Evolutionary conservation across 495 filamentous ascomycete species (phyloP), one percentile per base, ranked within the genome.

Genomic region (Neurospora cerealis): DNA sequence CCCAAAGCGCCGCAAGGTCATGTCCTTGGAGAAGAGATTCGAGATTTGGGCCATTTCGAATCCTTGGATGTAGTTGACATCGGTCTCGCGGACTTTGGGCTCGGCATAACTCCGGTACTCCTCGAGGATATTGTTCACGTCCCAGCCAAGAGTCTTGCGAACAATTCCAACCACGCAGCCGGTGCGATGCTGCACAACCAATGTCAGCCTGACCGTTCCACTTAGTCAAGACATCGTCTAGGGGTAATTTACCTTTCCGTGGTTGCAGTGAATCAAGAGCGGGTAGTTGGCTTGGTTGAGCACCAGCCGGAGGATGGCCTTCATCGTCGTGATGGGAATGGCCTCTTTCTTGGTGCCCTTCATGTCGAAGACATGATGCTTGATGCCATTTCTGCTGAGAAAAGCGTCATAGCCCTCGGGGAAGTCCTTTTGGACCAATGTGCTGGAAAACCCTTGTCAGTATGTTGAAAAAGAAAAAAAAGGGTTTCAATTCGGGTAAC

Each of bases 211-310:
- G 17, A 28, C n/a, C 13, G 19, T 3, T 13, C 44, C 54, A 36
- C 24, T 19, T 19, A 9, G 15, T 17, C 54, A 34, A 34, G 11
- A 66, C 34, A 34, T 34, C 3, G 28, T 66, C 21, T n/a, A 40
- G 24, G 9, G 11, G 4, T 24, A 36, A 78, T 84, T 73, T 83
- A 92, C 91, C 84, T 91, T 94, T 74, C 93, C 93, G 76, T 96
- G 93, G 77, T 97, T 97, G 83, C 93, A 97, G 77, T 97, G 93
- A 40, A 97, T 88, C 44, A 96, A 83, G 1, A 97, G 77, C 0
- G 93, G 93, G 73, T 94, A 89, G 72, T 93, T 93, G 15, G 83
- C 78, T 8, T 85, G 82, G 77, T 94, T 85, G 42, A 93, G 82
- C 36, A 94, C 84, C 69, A 94, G 80, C 4, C 86, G 80, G 17